Conservation (phyloP, 164 flowering plant species). For the Piper longum region DNA sequence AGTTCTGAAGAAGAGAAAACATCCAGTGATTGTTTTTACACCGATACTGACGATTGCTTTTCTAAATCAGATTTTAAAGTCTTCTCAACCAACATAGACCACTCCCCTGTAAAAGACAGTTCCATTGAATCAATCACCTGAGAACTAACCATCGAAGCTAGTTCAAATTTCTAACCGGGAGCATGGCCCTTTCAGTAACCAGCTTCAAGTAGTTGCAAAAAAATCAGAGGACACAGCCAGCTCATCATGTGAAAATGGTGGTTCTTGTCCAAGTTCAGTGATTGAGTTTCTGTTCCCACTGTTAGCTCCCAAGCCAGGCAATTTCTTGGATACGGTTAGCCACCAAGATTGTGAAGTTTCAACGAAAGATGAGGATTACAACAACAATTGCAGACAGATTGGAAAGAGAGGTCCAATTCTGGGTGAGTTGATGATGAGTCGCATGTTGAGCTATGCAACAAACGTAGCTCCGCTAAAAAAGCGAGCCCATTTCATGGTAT, state of each 20-base stretch:
- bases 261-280: slow-evolving; percentile 32
- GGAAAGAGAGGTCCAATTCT: too few species aligned
- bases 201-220: slow-evolving; percentile 15
- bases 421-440: too few species aligned
- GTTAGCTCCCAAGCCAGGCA: too few species aligned
- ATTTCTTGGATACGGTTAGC: too few species aligned
- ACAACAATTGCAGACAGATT: too few species aligned
- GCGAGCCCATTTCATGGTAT: slow-evolving; percentile 26
- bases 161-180: background rate
- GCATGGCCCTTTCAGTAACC: background rate
- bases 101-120: slow-evolving; percentile 20
- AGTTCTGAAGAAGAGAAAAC: slow-evolving; percentile 5
- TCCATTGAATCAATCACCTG: slow-evolving; percentile 18
- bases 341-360: too few species aligned
- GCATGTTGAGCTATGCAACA: slow-evolving; percentile 8
- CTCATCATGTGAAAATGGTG: slow-evolving; percentile 13
- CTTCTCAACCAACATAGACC: slow-evolving; percentile 18
- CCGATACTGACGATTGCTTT: background rate
- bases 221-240: slow-evolving; percentile 28
- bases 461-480: slow-evolving; percentile 27
- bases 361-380: too few species aligned
- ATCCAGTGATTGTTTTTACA: slow-evolving; percentile 7
- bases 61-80: slow-evolving; percentile 28
- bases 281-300: slow-evolving; percentile 58
- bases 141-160: background rate